Evolutionary conservation across 768 basidiomycete species (phyloP), one percentile per base, ranked within the genome.

Genomic region (Lentinula guzmanii): DNA sequence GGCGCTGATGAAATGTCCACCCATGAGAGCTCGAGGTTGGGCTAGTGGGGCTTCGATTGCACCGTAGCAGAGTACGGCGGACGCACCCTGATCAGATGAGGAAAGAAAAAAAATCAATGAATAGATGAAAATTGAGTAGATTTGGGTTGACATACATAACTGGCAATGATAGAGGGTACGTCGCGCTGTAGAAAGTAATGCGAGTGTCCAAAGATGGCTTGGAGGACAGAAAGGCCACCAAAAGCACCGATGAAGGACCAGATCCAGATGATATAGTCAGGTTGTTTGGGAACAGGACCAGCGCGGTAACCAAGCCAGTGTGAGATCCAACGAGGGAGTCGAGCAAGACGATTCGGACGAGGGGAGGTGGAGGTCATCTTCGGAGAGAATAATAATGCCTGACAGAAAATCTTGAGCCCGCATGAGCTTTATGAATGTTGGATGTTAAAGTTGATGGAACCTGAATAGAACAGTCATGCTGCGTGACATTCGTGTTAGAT

Each of bases 231-330:
- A 54, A 84, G 75, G 4, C 80, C 81, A 55, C 74, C 74, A 65
- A 84, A 83, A 0, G 83, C 75, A 31, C 77, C 81, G 13, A 84
- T 65, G 65, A 82, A 84, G 0, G 83, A 80, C 82, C 82, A 84
- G 8, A 80, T 37, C 76, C 77, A 82, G 31, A 79, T 64, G 18
- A 77, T 67, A 62, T 77, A 74, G 34, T 75, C 28, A 2, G 28
- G 31, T 33, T 7, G 43, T 15, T 24, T 24, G 2, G 45, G 16
- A 28, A 21, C 43, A 33, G 28, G 45, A 8, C 28, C 6, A 33
- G 28, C 4, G 31, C 58, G 43, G 42, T 59, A 39, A 2, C 58
- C 58, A n/a, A 59, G 37, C 31, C 28, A 59, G 35, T 59, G 58
- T 3, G 45, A 33, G 37, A 59, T 35, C 41, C 21, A 45, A 5